Evolutionary conservation across 2,329 filamentous ascomycete species (phyloP).

Genomic region (Alternaria arborescens): DNA sequence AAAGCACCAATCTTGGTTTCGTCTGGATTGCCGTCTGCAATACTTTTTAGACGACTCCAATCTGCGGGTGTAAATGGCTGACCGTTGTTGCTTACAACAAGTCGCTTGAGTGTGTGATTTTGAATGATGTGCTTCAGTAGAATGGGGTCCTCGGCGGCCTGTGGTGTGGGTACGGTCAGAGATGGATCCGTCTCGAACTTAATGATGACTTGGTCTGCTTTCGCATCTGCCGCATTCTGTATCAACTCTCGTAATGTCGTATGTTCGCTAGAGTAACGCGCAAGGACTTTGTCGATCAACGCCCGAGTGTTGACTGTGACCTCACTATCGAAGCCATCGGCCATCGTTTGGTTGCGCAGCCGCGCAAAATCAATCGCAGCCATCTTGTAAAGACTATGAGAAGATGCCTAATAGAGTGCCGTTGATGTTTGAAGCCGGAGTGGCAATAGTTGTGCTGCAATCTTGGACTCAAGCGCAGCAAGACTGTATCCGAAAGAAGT

Average conservation of each 20-base stretch:
- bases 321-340: constrained; percentile 91
- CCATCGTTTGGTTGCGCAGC: constrained; percentile 86
- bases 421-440: neutral
- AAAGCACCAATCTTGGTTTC: constrained; percentile 99
- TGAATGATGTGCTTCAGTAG: constrained; percentile 82
- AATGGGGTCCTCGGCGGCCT: constrained; percentile 71
- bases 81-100: constrained; percentile 94
- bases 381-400: constrained; percentile 30
- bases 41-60: constrained; percentile 92
- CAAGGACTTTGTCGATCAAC: constrained; percentile 96
- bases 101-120: constrained; percentile 83
- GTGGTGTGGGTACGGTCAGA: constrained; percentile 73
- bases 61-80: constrained; percentile 87
- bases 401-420: neutral
- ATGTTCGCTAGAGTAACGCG: constrained; percentile 96
- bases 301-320: constrained; percentile 98
- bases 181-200: constrained; percentile 93
- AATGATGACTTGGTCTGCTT: constrained; percentile 86
- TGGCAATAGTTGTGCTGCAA: constrained; percentile 3
- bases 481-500: neutral
- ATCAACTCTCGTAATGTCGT: constrained; percentile 87
- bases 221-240: constrained; percentile 97
- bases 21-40: constrained; percentile 98
- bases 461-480: neutral
- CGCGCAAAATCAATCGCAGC: constrained; percentile 64